These are phyloP conservation scores for Aspergillus unguis DNA, from an alignment of 2,329 filamentous ascomycete species.

Conservation along the genomic window DNA sequence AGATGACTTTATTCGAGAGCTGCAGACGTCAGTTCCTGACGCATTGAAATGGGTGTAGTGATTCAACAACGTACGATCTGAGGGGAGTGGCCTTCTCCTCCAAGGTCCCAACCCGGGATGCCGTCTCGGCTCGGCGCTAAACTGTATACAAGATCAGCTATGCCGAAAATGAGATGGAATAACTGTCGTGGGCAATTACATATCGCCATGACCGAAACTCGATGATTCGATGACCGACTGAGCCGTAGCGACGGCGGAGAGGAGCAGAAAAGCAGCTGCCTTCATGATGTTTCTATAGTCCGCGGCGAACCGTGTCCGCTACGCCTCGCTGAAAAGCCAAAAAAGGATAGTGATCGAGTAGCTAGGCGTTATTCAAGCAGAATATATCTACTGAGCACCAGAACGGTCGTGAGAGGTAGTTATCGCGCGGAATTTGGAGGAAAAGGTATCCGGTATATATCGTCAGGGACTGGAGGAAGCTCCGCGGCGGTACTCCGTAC, in stretches of 20 bases:
- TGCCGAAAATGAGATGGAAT: background rate
- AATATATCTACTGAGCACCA: background rate
- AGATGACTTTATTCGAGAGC: constrained; percentile 85
- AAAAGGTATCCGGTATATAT: background rate
- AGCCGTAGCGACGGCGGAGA: constrained; percentile 54
- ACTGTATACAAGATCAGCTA: constrained; percentile 36
- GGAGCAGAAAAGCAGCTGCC: constrained; percentile 41
- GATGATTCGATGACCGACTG: constrained; percentile 68
- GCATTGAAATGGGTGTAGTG: background rate
- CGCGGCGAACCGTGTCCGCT: constrained; percentile 10
- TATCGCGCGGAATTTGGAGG: no score
- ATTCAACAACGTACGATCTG: constrained; percentile 44
- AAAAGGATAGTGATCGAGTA: background rate
- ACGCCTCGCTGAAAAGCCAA: background rate
- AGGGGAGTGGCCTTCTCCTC: constrained; percentile 54
- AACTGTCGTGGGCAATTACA: constrained; percentile 42
- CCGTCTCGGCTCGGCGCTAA: constrained; percentile 56
- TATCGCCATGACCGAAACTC: constrained; percentile 71
- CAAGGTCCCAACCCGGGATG: constrained; percentile 56
- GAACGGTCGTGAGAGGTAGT: background rate
- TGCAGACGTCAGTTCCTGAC: constrained; percentile 23
- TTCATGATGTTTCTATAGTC: constrained; percentile 36
- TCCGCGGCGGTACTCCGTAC: constrained; percentile 30
- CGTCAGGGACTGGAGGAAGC: constrained; percentile 19
- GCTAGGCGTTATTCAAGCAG: background rate